These are phyloP conservation scores for Echinochloa phyllopogon DNA, from an alignment of 176 grass and related monocot species.

Conservation along the genomic window DNA sequence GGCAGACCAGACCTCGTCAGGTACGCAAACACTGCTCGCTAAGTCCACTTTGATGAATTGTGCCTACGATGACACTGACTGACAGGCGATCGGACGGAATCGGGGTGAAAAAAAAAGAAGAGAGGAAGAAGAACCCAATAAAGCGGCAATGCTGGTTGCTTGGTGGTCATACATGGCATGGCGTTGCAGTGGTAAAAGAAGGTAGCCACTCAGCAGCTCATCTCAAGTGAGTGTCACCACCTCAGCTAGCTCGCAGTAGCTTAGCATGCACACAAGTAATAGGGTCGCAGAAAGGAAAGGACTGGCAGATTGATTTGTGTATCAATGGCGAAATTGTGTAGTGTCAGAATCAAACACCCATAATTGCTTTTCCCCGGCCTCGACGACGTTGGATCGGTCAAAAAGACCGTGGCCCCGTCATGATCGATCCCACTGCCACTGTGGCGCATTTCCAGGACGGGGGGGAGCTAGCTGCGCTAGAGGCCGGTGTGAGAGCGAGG, in stretches of 20 bases:
- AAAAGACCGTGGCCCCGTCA: conserved; percentile 45
- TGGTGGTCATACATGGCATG: conserved; percentile 30
- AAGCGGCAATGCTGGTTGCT: not conserved
- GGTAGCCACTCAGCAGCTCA: not conserved
- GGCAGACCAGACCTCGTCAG: not conserved
- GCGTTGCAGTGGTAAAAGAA: conserved; percentile 8
- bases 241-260: not conserved
- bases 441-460: conserved; percentile 15
- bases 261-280: conserved; percentile 29
- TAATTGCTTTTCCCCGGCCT: conserved; percentile 20
- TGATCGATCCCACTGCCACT: conserved; percentile 36
- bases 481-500: no score
- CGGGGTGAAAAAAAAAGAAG: not conserved
- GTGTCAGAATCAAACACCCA: conserved; percentile 47
- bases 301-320: conserved; percentile 51
- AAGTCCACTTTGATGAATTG: conserved; percentile 41
- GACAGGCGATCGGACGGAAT: not conserved
- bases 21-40: conserved; percentile 10
- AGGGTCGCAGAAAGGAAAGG: conserved; percentile 24
- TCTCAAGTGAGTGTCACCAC: no score
- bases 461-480: not conserved
- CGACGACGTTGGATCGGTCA: conserved; percentile 30
- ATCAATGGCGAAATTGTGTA: conserved; percentile 46
- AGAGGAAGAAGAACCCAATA: not conserved
- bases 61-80: conserved; percentile 33